Evolutionary conservation across 805 yeast genomes (phyloP).

Genomic region (Candida railenensis): DNA sequence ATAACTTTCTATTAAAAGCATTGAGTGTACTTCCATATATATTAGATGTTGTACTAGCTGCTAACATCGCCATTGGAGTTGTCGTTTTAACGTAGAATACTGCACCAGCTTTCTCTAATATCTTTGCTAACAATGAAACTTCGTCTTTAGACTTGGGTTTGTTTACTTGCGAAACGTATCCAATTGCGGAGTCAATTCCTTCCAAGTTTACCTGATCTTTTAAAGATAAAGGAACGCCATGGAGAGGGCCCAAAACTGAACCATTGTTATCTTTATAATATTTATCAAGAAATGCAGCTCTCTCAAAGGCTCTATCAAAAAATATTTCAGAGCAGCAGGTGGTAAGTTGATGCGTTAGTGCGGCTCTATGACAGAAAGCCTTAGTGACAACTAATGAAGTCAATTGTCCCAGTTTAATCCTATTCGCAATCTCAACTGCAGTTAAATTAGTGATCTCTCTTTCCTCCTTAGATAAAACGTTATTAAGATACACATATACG

Average conservation of each 20-base stretch:
- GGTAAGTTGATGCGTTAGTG: slow-evolving; percentile 22
- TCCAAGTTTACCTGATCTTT: slow-evolving; percentile 50
- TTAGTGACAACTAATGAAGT: slow-evolving; percentile 10
- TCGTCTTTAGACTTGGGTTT: slow-evolving; percentile 11
- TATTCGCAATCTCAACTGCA: slow-evolving; percentile 1
- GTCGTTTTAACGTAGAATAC: slow-evolving; percentile 7
- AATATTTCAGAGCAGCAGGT: slow-evolving; percentile 22
- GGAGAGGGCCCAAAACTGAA: slow-evolving; percentile 62
- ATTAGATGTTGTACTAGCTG: slow-evolving; percentile 4
- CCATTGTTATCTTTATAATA: slow-evolving; percentile 43
- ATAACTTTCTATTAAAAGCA: slow-evolving; percentile 33
- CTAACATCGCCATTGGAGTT: slow-evolving; percentile 8
- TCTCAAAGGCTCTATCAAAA: slow-evolving; percentile 30
- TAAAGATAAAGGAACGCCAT: slow-evolving; percentile 67
- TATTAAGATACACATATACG: slow-evolving; percentile 1
- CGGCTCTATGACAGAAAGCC: slow-evolving; percentile 27
- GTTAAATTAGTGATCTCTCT: slow-evolving; percentile 8
- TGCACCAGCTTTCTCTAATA: slow-evolving; percentile 6
- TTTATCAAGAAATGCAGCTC: slow-evolving; percentile 28
- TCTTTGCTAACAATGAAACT: slow-evolving; percentile 10
- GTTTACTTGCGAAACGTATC: slow-evolving; percentile 1
- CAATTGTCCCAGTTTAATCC: slow-evolving; percentile 7
- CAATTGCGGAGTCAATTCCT: slow-evolving; percentile 6
- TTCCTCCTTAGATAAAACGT: slow-evolving; percentile 5
- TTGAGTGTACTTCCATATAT: slow-evolving; percentile 20